Evolutionary conservation across 768 basidiomycete genomes (phyloP).

Genomic region (Boletus eberwhitei): DNA sequence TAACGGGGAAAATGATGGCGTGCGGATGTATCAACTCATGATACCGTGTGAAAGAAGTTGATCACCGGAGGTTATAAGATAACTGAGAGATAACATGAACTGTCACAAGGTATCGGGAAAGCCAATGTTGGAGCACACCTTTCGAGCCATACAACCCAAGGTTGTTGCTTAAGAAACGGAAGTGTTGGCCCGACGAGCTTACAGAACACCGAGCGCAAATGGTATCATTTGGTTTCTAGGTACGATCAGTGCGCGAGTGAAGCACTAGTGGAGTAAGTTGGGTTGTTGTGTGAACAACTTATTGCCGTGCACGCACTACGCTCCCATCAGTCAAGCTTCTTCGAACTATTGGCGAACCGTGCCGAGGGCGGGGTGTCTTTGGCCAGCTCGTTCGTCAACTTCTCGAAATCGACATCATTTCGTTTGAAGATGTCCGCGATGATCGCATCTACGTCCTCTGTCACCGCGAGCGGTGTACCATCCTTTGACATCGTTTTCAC

Average conservation of each 20-base stretch:
- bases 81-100: constrained; percentile 3
- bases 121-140: not conserved
- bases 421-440: constrained; percentile 31
- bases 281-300: not conserved
- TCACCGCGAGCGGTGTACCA: constrained; percentile 21
- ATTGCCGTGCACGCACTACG: not conserved
- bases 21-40: not conserved
- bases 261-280: not conserved
- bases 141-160: not conserved
- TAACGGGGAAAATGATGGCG: not conserved
- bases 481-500: constrained; percentile 28
- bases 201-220: not conserved
- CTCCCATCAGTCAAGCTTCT: constrained; percentile 27
- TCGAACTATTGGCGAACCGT: constrained; percentile 25
- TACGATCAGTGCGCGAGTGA: not conserved
- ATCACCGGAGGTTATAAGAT: not conserved
- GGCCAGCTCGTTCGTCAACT: constrained; percentile 24
- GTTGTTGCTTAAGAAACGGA: not conserved
- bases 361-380: constrained; percentile 15
- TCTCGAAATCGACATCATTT: constrained; percentile 31
- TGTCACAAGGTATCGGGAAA: constrained; percentile 3
- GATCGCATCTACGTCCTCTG: constrained; percentile 31
- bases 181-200: not conserved
- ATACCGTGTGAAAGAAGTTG: constrained; percentile 10
- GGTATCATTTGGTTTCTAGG: not conserved